Conservation (phyloP, 192 early-diverging fungal species). For the Coemansia sp. region DNA sequence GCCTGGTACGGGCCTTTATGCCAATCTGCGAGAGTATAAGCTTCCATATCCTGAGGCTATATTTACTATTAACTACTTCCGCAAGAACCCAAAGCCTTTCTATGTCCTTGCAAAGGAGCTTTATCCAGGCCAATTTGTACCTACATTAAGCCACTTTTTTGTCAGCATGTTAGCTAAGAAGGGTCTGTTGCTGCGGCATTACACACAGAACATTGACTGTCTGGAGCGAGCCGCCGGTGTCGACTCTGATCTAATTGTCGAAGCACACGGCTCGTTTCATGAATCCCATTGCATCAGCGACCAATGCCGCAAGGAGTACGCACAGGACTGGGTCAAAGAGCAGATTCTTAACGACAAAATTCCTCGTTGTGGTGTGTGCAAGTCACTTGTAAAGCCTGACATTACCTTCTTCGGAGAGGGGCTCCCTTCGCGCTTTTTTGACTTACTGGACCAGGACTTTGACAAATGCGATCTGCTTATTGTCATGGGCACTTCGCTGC, state of each 20-base stretch:
- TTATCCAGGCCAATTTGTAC: conserved; percentile 74
- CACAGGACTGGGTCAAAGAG: conserved; percentile 53
- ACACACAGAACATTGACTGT: conserved; percentile 98
- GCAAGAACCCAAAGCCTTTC: conserved; percentile 82
- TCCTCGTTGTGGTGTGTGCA: conserved; percentile 69
- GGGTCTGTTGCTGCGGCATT: conserved; percentile 72
- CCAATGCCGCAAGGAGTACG: conserved; percentile 41
- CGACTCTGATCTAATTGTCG: conserved; percentile 67
- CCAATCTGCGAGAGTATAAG: conserved; percentile 83
- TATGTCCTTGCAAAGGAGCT: conserved; percentile 87
- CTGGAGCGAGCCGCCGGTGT: conserved; percentile 86
- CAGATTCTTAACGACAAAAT: conserved; percentile 60
- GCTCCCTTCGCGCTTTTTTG: conserved; percentile 76
- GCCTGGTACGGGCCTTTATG: conserved; percentile 88
- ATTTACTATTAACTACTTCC: conserved; percentile 90
- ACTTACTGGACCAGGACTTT: conserved; percentile 65
- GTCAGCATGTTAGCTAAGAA: conserved; percentile 72
- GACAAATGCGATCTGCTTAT: conserved; percentile 78
- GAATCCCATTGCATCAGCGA: conserved; percentile 68
- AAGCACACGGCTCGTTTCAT: conserved; percentile 94
- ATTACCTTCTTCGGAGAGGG: conserved; percentile 96
- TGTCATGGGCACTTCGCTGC: conserved; percentile 90
- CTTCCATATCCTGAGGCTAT: conserved; percentile 94
- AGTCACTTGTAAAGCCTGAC: conserved; percentile 80
- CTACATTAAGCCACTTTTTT: conserved; percentile 88